Evolutionary conservation across 768 basidiomycete species (phyloP), one percentile per base, ranked within the genome.

Genomic region (Lactarius indigo): DNA sequence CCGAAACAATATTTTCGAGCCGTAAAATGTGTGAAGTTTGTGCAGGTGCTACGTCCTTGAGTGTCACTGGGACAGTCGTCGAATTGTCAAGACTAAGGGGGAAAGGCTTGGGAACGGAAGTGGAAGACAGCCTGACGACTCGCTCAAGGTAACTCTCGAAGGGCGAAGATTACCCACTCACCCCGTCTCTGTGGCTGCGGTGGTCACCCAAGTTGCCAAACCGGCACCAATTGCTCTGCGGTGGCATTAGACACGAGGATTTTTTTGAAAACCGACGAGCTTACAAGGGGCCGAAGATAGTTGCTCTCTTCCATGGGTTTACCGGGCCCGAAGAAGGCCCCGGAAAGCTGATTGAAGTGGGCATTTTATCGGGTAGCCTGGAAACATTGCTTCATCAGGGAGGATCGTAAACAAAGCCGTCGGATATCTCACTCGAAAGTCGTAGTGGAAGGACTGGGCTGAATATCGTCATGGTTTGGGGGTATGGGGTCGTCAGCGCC

Each of bases 261-360:
- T n/a, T 35, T 35, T 33, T 35, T 33, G 31, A 9, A 12, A 35
- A 35, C 50, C n/a, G 15, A 20, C n/a, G 30, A 18, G 64, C 70
- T 42, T 41, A 70, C 70, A 70, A 61, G n/a, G 70, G 70, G 3
- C 70, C 70, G 61, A 70, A 70, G n/a, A 70, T 70, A 35, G 70
- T 70, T 1, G 70, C 23, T 35, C 62, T 52, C 35, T 52, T 57
- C 65, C 65, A 68, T n/a, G 60, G 65, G 54, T 52, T 59, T 1
- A 33, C n/a, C 9, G 57, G 56, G 4, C 61, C 37, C 3, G 69
- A 69, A 39, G 47, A 30, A 20, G 57, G 50, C 31, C 63, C 60
- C 33, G 66, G 66, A 39, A 68, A 68, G 30, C 64, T 68, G 35
- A 63, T 62, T 10, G 69, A 61, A 7, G 69, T 69, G 9, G 68